These are phyloP conservation scores for Gardenia jasminoides DNA, from an alignment of 257 asterid species.

Conservation along the genomic window DNA sequence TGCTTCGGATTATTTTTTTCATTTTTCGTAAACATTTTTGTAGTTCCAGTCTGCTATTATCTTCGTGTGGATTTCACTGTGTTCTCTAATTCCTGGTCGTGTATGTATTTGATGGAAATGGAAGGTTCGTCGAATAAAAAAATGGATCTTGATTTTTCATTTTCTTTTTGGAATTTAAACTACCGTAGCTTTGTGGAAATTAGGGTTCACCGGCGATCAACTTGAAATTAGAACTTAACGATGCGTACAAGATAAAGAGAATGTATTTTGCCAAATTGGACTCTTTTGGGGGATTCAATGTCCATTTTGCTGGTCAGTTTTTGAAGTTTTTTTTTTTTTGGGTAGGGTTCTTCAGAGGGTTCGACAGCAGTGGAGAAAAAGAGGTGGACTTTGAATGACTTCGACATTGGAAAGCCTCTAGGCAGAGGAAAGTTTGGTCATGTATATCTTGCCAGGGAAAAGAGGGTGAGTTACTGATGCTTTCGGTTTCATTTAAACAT, in stretches of 20 bases:
- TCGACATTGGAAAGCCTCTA: conserved; percentile 88
- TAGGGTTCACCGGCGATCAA: not conserved
- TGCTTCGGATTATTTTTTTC: not conserved
- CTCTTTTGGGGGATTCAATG: too few relatives aligned
- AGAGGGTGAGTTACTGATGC: conserved; percentile 46
- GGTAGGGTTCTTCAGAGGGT: conserved; percentile 51
- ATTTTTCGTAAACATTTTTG: not conserved
- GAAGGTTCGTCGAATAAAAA: not conserved
- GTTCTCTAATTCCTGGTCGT: not conserved
- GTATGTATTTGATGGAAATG: not conserved
- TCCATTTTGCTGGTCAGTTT: not conserved
- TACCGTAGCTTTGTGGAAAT: not conserved
- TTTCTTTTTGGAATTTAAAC: not conserved
- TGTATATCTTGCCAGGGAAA: conserved; percentile 83
- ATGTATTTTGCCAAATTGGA: not conserved
- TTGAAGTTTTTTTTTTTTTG: conserved; percentile 11
- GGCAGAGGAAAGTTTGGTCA: conserved; percentile 95
- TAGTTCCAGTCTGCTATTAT: not conserved
- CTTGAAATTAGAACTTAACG: not conserved
- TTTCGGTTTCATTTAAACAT: not conserved
- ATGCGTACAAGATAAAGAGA: not conserved
- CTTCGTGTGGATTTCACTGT: not conserved
- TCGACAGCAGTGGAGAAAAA: conserved; percentile 50
- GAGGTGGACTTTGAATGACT: conserved; percentile 76
- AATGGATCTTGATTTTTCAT: not conserved